phyloP scores from a whole-genome alignment of 179 eudicot genomes.

The Corrigiola litoralis region DNA sequence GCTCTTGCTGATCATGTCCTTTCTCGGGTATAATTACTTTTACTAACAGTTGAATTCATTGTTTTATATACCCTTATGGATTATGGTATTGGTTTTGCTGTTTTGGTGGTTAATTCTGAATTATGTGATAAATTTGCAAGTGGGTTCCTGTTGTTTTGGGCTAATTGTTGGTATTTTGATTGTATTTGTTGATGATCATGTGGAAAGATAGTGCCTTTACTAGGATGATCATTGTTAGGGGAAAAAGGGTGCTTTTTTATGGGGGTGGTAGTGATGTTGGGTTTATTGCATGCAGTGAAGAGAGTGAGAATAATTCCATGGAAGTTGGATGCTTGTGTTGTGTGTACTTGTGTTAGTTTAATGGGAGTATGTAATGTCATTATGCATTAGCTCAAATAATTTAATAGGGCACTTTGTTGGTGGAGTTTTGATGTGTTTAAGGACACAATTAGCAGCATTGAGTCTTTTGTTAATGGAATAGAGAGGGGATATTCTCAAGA shows the following conservation, averaged over 20 bases:
- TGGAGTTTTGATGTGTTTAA: conserved; percentile 16
- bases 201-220: too few species aligned
- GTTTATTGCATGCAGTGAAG: conserved; percentile 12
- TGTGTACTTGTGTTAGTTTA: not conserved
- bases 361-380: conserved; percentile 15
- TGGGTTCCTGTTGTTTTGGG: not conserved
- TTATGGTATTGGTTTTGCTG: not conserved
- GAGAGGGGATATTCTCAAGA: conserved; percentile 14
- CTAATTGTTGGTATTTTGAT: not conserved
- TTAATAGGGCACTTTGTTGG: conserved; percentile 13
- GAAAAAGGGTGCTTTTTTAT: not conserved
- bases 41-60: not conserved
- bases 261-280: too few species aligned
- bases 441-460: not conserved
- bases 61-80: not conserved
- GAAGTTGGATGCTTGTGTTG: not conserved
- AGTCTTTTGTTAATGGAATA: not conserved
- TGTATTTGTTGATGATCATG: not conserved
- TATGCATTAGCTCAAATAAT: conserved; percentile 8
- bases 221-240: not conserved
- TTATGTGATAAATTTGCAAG: not conserved
- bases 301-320: not conserved
- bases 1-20: conserved; percentile 40
- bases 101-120: not conserved
- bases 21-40: conserved; percentile 27